Evolutionary conservation across 805 yeast species (phyloP), one percentile per base, ranked within the genome.

Genomic region (Candida suzukii): DNA sequence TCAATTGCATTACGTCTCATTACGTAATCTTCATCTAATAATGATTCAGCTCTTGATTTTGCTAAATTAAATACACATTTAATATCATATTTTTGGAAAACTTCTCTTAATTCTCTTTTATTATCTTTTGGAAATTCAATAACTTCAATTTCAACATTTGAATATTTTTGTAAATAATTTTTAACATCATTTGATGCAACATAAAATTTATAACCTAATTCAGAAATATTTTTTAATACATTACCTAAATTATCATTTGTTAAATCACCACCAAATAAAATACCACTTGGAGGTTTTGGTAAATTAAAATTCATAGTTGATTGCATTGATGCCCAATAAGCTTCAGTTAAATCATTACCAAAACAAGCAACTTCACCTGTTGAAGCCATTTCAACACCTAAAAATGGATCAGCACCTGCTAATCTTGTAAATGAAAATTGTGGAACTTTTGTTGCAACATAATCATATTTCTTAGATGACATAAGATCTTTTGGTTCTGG

Each of bases 1-100:
- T 93, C 99, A 68, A 93, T 95, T 37, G 99, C 98, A 63, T 93
- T 93, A 72, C 99, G 83, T 73, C 99, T 83, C 99, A 93, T 93
- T 44, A 91, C 82, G 64, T 93, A 93, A 67, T 93, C 97, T 64
- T 84, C 83, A 58, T 93, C 97, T 49, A 77, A 64, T 49, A 87
- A 73, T 49, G 75, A 68, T 56, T 86, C 95, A 35, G 98, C 99
- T 61, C 96, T 79, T 34, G 86, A 83, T 53, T 73, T 73, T 41
- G 99, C 97, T 57, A 93, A 75, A 69, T 93, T 93, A 76, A 91
- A 81, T 16, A 93, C 99, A 48, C 88, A 82, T 48, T 80, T 74
- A 60, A 93, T 80, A 55, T 90, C 80, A 65, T 87, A 78, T 47
- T 81, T 74, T 61, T 85, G 91, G 82, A 91, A 93, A 46, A 88